Evolutionary conservation across 2,329 filamentous ascomycete genomes (phyloP).

Genomic region (Phaeosphaeria sp.): DNA sequence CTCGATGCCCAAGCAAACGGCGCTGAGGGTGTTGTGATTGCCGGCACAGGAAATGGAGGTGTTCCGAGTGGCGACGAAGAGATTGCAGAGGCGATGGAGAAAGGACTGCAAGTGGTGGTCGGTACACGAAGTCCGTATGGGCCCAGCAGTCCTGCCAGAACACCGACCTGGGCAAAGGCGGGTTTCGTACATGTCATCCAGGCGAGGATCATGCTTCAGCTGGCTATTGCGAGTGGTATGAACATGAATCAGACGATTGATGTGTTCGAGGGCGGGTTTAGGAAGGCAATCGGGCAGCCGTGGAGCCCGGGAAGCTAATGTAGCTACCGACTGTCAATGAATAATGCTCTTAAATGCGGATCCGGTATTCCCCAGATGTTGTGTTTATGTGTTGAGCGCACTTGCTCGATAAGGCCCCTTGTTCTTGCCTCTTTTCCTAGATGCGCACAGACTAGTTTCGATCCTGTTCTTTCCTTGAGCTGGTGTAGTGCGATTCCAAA

Average conservation of each 20-base stretch:
- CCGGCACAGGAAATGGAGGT: constrained; percentile 35
- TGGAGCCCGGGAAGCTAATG: constrained; percentile 12
- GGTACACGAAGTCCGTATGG: constrained; percentile 30
- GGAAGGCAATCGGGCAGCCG: constrained; percentile 30
- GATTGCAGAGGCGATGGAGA: constrained; percentile 26
- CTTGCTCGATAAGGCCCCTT: too few relatives aligned
- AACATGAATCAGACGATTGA: constrained; percentile 37
- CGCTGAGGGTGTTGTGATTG: constrained; percentile 33
- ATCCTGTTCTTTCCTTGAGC: too few relatives aligned
- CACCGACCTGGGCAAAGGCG: constrained; percentile 25
- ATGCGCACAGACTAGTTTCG: too few relatives aligned
- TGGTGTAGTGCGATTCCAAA: too few relatives aligned
- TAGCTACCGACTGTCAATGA: not conserved
- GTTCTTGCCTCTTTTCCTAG: too few relatives aligned
- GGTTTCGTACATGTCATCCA: constrained; percentile 36
- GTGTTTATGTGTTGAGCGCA: too few relatives aligned
- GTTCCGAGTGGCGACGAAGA: constrained; percentile 26
- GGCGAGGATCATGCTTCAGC: constrained; percentile 35
- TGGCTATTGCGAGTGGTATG: constrained; percentile 38
- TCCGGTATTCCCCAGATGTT: too few relatives aligned
- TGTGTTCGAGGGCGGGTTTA: constrained; percentile 34
- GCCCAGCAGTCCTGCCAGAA: constrained; percentile 22
- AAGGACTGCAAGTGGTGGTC: constrained; percentile 34
- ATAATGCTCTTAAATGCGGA: too few relatives aligned
- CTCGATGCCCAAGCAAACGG: constrained; percentile 32